These are phyloP conservation scores for Amanita pseudoporphyria DNA, from an alignment of 768 basidiomycete genomes.

Conservation along the genomic window DNA sequence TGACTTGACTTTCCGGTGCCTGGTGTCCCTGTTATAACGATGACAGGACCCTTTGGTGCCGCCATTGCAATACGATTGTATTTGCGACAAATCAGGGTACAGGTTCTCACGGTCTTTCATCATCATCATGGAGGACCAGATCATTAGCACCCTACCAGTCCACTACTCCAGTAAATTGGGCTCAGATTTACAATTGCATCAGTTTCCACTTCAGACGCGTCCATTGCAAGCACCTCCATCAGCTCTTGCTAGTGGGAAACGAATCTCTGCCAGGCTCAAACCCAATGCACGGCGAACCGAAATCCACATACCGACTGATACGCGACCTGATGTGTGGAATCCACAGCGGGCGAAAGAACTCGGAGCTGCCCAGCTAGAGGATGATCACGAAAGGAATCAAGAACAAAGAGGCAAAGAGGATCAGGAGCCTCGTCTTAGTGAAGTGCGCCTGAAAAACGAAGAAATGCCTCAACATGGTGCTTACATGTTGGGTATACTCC, in stretches of 20 bases:
- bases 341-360: conserved; percentile 56
- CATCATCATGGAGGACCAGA: conserved; percentile 39
- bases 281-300: conserved; percentile 53
- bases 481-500: conserved; percentile 71
- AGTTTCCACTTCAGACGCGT: conserved; percentile 68
- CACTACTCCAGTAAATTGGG: conserved; percentile 54
- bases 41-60: conserved; percentile 42
- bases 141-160: conserved; percentile 62
- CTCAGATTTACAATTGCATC: conserved; percentile 67
- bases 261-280: conserved; percentile 67
- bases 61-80: neutral
- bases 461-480: conserved; percentile 51
- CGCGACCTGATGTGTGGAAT: conserved; percentile 75
- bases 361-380: conserved; percentile 56
- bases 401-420: conserved; percentile 36
- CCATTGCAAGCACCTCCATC: conserved; percentile 73
- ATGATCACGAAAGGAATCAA: conserved; percentile 74
- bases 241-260: conserved; percentile 61
- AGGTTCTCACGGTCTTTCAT: neutral
- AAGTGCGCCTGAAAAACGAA: conserved; percentile 69
- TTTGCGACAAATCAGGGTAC: neutral
- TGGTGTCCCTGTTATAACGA: conserved; percentile 85
- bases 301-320: conserved; percentile 76
- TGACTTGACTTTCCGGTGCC: conserved; percentile 97
- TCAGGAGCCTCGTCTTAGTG: conserved; percentile 53